A percentile compares a stretch with the other conserved stretches of the same genome.
phyloP scores from a whole-genome alignment of 2,329 filamentous ascomycete genomes.

The Colletotrichum horii region DNA sequence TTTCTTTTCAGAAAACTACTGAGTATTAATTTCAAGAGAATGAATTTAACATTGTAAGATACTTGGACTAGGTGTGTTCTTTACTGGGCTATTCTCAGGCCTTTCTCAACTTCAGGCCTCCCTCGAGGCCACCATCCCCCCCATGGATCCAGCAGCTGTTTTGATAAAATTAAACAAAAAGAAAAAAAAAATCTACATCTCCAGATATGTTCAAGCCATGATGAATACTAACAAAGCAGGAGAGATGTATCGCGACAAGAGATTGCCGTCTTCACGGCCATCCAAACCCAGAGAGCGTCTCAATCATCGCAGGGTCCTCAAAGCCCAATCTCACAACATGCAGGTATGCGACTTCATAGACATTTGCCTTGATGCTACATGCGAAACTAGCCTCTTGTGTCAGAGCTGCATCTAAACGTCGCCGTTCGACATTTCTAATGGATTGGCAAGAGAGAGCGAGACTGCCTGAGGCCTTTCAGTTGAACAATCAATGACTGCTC shows the following conservation, averaged over 20 bases:
- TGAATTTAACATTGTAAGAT: too few relatives aligned
- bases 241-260: neutral
- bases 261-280: too few relatives aligned
- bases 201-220: accelerated
- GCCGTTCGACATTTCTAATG: neutral
- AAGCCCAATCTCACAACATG: neutral
- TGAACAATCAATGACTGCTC: neutral
- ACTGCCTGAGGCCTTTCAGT: neutral
- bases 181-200: neutral
- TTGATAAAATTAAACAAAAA: neutral
- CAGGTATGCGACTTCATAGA: neutral
- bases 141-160: neutral
- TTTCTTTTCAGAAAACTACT: neutral
- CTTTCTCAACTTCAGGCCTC: too few relatives aligned
- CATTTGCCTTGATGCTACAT: neutral
- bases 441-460: neutral
- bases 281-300: neutral
- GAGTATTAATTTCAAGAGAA: neutral
- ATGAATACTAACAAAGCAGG: neutral
- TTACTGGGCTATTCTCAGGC: too few relatives aligned
- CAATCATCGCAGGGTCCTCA: neutral
- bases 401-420: too few relatives aligned
- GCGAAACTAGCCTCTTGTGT: neutral
- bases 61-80: too few relatives aligned
- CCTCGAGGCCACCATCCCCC: too few relatives aligned